phyloP scores from a whole-genome alignment of 78 protist genomes.

The Anaeramoeba ignava region DNA sequence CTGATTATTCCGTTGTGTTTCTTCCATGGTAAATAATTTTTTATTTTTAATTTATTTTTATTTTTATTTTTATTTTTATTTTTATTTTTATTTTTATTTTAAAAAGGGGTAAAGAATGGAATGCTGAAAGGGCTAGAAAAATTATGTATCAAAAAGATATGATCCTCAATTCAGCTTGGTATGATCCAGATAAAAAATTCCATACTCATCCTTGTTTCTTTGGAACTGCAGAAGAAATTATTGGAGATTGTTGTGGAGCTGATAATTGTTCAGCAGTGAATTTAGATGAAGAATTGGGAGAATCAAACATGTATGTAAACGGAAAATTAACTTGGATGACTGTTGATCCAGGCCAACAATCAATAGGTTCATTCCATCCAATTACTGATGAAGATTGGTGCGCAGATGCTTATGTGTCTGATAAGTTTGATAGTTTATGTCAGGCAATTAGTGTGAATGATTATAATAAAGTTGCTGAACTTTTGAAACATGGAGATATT shows the following conservation, averaged over 20 bases:
- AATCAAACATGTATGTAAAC: background rate
- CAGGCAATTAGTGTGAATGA: background rate
- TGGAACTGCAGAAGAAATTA: conserved; percentile 4
- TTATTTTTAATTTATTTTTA: too few relatives aligned
- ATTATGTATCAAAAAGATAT: conserved; percentile 14
- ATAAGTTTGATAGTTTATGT: background rate
- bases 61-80: too few relatives aligned
- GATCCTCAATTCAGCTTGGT: conserved; percentile 18
- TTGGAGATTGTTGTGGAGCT: conserved; percentile 16
- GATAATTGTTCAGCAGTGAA: background rate
- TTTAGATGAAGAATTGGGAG: background rate
- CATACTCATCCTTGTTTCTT: conserved; percentile 32
- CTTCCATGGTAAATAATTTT: too few relatives aligned
- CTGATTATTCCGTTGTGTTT: conserved; percentile 7
- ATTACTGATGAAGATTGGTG: conserved; percentile 18
- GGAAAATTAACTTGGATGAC: background rate
- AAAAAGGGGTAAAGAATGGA: conserved; percentile 13
- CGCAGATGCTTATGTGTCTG: background rate
- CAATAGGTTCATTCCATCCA: conserved; percentile 27
- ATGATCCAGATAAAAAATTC: conserved; percentile 10
- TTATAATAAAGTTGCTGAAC: background rate
- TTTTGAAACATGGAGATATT: background rate
- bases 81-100: too few relatives aligned
- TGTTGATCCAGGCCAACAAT: background rate
- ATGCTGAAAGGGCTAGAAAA: background rate